Base-by-base conservation (phyloP, 352 stramenopile species). In the Globisporangium paddicum region DNA sequence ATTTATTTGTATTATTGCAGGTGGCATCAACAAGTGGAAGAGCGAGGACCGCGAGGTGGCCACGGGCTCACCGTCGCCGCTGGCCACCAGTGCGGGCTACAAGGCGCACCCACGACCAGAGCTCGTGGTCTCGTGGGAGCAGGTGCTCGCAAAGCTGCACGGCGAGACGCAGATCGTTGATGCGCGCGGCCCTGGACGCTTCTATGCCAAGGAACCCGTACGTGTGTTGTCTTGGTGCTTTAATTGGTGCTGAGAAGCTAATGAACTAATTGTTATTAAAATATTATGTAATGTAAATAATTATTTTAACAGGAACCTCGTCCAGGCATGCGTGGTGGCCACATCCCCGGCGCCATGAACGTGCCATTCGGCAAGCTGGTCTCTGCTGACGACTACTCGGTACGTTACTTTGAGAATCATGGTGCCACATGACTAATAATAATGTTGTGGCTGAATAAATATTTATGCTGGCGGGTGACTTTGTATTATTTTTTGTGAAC, bases 321-420 rank as follows among this genome's bases (percentile, higher is more conserved):
- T 35, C 77, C 87, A 13, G 92, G 93, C 32, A 85, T 98, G 70
- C 77, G 91, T 45, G 72, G 85, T 19, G 96, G 96, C 1, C 96
- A 98, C 64, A 98, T 98, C 66, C 94, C 96, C 16, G 80, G 81
- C 10, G 74, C 91, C 10, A 56, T 96, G 13, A 98, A 98, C 65
- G 69, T 98, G 0, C 94, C 93, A 0, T 98, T 98, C 63, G 64
- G 58, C 7, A 90, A 91, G 55, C 42, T 98, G 35, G 79, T 98
- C 13, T 64, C 76, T 7, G 66, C 86, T 26, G 75, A 96, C 8
- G 89, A 98, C 66, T 89, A 96, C 40, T 86, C 76, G 69, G 73
- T 89, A 41, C 55, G 82, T 52, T n/a, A n/a, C n/a, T n/a, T n/a
- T n/a, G n/a, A n/a, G n/a, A n/a, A n/a, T n/a, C n/a, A n/a, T n/a